These are phyloP conservation scores for Pseudopediastrum boryanum DNA, from an alignment of 139 green algal species.

Conservation along the genomic window DNA sequence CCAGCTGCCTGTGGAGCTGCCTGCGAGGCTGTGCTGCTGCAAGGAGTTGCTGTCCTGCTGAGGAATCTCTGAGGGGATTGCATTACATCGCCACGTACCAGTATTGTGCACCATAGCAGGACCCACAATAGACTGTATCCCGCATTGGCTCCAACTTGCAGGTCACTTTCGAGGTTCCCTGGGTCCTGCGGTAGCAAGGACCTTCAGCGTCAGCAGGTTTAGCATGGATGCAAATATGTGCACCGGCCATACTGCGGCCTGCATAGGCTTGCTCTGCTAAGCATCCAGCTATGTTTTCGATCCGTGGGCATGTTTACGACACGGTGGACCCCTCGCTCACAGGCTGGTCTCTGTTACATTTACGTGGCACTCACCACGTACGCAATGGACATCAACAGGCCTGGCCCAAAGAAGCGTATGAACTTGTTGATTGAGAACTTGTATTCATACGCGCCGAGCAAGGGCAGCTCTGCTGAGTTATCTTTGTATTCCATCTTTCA, in stretches of 20 bases:
- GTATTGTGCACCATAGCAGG: constrained; percentile 76
- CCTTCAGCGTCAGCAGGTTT: background rate
- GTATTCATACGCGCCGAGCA: constrained; percentile 27
- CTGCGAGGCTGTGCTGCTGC: too few species aligned
- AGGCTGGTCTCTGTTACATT: background rate
- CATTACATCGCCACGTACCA: constrained; percentile 57
- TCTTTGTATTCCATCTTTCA: too few species aligned
- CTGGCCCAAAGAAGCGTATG: constrained; percentile 48
- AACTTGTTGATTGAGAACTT: constrained; percentile 27
- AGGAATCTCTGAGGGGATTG: too few species aligned
- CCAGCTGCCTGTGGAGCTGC: too few species aligned
- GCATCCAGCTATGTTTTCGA: background rate
- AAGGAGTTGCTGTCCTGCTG: too few species aligned
- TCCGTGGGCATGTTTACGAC: background rate
- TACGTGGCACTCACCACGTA: constrained; percentile 66
- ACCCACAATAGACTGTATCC: constrained; percentile 84
- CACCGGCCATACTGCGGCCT: background rate
- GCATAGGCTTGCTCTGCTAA: background rate
- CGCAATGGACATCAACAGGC: constrained; percentile 87
- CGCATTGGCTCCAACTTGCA: constrained; percentile 76
- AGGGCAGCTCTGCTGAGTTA: constrained; percentile 26
- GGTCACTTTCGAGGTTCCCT: constrained; percentile 88
- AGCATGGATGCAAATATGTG: background rate
- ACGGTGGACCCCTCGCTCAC: background rate
- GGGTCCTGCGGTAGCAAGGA: constrained; percentile 68